Evolutionary conservation across 371 early-diverging fungal genomes (phyloP).

Genomic region (Haplosporangium sp.): DNA sequence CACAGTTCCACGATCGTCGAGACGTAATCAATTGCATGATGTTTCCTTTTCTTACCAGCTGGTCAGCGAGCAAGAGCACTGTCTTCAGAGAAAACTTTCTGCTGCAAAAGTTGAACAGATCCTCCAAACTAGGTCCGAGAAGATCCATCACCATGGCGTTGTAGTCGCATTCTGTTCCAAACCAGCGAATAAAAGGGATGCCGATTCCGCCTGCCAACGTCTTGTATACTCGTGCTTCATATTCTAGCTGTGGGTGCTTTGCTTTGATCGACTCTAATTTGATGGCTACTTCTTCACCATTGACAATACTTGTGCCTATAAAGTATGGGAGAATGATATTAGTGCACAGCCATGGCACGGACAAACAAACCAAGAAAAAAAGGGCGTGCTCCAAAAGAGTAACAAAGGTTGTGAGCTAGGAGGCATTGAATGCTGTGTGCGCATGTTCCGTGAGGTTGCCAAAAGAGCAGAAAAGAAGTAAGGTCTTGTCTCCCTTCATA

Average conservation of each 20-base stretch:
- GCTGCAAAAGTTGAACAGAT: conserved; percentile 98
- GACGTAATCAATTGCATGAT: no score
- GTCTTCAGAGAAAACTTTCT: conserved; percentile 99
- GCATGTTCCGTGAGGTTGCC: conserved; percentile 10
- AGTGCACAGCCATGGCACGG: neutral
- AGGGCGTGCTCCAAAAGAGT: neutral
- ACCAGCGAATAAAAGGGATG: conserved; percentile 95
- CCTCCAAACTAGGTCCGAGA: conserved; percentile 98
- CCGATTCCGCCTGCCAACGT: conserved; percentile 95
- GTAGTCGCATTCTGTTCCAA: conserved; percentile 93
- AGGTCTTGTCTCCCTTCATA: conserved; percentile 2
- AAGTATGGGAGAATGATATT: neutral
- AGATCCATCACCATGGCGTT: conserved; percentile 99
- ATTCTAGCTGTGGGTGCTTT: conserved; percentile 97
- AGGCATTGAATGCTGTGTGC: conserved; percentile 10
- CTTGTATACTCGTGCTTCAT: conserved; percentile 97
- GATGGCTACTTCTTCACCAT: conserved; percentile 96
- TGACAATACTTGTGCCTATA: conserved; percentile 90
- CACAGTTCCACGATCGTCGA: no score
- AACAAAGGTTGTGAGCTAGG: conserved; percentile 29
- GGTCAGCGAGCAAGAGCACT: conserved; percentile 97
- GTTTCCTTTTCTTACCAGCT: conserved; percentile 79
- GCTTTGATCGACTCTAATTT: conserved; percentile 95
- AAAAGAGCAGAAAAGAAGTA: conserved; percentile 3
- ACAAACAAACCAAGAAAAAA: neutral